These are phyloP conservation scores for Nakazawaea peltata DNA, from an alignment of 805 yeast genomes.

Conservation along the genomic window DNA sequence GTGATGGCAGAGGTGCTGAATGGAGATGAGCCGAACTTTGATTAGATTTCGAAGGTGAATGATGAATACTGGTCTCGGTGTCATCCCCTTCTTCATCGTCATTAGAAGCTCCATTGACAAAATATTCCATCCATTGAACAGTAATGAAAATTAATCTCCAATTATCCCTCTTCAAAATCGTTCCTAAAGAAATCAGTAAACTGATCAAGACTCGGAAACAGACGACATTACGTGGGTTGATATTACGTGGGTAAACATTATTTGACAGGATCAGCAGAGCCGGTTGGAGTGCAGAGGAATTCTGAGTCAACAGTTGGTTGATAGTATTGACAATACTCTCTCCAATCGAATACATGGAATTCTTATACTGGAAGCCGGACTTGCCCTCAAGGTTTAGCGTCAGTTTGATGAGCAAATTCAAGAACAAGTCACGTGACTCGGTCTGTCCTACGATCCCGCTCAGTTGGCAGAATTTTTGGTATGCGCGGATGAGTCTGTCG, in stretches of 20 bases:
- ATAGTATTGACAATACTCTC: slow-evolving; percentile 46
- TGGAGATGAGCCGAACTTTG: no score
- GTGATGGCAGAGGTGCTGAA: slow-evolving; percentile 33
- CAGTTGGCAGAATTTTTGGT: slow-evolving; percentile 77
- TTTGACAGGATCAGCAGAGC: slow-evolving; percentile 17
- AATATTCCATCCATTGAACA: slow-evolving; percentile 74
- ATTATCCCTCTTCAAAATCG: slow-evolving; percentile 45
- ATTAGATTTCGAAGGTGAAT: no score
- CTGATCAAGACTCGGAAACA: slow-evolving; percentile 75
- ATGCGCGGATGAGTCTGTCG: slow-evolving; percentile 56
- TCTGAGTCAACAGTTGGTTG: no score
- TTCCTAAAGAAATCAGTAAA: slow-evolving; percentile 75
- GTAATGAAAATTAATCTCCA: slow-evolving; percentile 63
- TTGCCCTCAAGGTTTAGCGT: slow-evolving; percentile 32
- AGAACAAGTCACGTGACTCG: slow-evolving; percentile 49
- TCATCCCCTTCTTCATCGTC: background rate
- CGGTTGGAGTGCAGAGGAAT: slow-evolving; percentile 32
- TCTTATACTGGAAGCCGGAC: slow-evolving; percentile 21
- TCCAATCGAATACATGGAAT: slow-evolving; percentile 32
- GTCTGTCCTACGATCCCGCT: slow-evolving; percentile 64
- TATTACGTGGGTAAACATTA: slow-evolving; percentile 28
- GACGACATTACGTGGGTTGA: slow-evolving; percentile 62
- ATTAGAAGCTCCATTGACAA: slow-evolving; percentile 50
- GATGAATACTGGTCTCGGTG: slow-evolving; percentile 9
- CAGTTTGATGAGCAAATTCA: slow-evolving; percentile 36